A percentile compares a stretch with the other conserved stretches of the same genome.
These are phyloP conservation scores for Carex cristatella DNA, from an alignment of 176 grass and related monocot genomes.

Conservation along the genomic window DNA sequence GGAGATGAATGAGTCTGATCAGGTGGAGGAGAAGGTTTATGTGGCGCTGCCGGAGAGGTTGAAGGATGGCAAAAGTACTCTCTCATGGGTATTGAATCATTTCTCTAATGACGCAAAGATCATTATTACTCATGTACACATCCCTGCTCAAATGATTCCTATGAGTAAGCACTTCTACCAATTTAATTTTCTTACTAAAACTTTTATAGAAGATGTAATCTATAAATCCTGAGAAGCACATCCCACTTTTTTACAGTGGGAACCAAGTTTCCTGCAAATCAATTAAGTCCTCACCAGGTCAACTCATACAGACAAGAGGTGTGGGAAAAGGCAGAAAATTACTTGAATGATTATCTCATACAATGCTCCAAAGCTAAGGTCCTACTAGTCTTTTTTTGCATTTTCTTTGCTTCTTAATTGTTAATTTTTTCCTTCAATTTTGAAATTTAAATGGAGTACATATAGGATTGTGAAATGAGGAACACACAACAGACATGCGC, in stretches of 20 bases:
- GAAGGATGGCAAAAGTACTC: conserved; percentile 43
- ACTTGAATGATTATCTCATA: not conserved
- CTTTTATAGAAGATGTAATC: not conserved
- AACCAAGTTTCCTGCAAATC: not conserved
- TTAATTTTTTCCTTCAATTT: not conserved
- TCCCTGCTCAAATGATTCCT: conserved; percentile 61
- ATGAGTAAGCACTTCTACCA: conserved; percentile 47
- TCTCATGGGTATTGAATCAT: conserved; percentile 44
- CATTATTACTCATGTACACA: conserved; percentile 70
- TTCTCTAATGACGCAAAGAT: conserved; percentile 28
- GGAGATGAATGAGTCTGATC: not conserved
- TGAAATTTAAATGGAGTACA: not conserved
- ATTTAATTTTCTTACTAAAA: not conserved
- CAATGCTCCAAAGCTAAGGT: conserved; percentile 1
- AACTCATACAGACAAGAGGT: not conserved
- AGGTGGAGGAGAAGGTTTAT: conserved; percentile 39
- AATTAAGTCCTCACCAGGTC: not conserved
- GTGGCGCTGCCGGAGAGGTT: conserved; percentile 41
- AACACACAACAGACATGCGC: no score
- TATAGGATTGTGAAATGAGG: not conserved
- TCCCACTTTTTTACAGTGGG: not conserved
- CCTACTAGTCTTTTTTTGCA: not conserved
- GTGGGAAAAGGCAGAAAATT: not conserved
- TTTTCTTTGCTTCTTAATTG: not conserved
- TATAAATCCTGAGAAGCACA: not conserved